Conservation (phyloP, 495 filamentous ascomycete genomes). For the Xylaria bambusicola region DNA sequence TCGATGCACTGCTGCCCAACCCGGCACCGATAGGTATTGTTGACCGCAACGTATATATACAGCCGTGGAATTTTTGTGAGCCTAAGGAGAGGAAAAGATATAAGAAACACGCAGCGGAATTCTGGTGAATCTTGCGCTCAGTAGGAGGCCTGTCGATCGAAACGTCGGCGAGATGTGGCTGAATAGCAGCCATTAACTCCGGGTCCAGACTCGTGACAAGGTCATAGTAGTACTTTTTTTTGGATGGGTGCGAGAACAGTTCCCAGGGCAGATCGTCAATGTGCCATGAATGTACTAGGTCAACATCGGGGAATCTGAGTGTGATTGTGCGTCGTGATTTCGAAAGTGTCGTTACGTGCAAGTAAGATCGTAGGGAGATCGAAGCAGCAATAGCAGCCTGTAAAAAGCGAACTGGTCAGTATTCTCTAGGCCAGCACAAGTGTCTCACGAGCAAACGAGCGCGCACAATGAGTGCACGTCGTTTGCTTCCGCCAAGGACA, state of each 20-base stretch:
- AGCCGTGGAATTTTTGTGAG: constrained; percentile 71
- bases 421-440: not conserved
- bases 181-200: constrained; percentile 73
- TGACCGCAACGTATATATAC: constrained; percentile 87
- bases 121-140: constrained; percentile 74
- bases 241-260: constrained; percentile 71
- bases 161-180: constrained; percentile 71
- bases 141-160: constrained; percentile 64
- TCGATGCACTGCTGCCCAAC: constrained; percentile 88
- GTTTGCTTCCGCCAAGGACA: constrained; percentile 7
- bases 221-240: constrained; percentile 93
- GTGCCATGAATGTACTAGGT: constrained; percentile 84
- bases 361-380: constrained; percentile 91
- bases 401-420: not conserved
- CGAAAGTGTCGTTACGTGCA: constrained; percentile 86
- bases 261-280: constrained; percentile 88
- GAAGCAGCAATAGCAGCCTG: constrained; percentile 90
- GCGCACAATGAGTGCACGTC: no score
- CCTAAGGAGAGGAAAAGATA: constrained; percentile 92
- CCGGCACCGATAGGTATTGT: constrained; percentile 93
- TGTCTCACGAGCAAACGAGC: not conserved
- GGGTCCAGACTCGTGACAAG: constrained; percentile 80
- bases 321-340: constrained; percentile 84
- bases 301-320: constrained; percentile 83
- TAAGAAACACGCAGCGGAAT: constrained; percentile 80